These are phyloP conservation scores for Magnaporthiopsis incrustans DNA, from an alignment of 2,329 filamentous ascomycete genomes.

Conservation along the genomic window DNA sequence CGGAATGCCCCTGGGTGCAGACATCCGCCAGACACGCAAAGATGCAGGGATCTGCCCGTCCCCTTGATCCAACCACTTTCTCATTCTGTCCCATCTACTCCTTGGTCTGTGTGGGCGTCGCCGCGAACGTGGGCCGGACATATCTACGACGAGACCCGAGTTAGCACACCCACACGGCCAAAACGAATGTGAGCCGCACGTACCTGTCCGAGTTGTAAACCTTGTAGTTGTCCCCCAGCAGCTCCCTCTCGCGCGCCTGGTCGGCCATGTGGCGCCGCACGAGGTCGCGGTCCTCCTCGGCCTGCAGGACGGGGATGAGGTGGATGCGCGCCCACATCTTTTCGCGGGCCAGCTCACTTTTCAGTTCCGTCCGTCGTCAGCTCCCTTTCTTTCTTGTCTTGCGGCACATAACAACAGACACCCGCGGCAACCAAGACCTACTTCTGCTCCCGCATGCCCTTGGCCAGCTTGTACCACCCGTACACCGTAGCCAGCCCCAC, in stretches of 20 bases:
- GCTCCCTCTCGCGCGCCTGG: slow-evolving; percentile 80
- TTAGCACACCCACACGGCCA: too few relatives aligned
- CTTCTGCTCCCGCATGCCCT: slow-evolving; percentile 87
- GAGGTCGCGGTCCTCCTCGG: slow-evolving; percentile 93
- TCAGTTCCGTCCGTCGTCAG: too few relatives aligned
- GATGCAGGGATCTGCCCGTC: not conserved
- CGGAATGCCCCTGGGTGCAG: not conserved
- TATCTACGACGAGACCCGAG: slow-evolving; percentile 45
- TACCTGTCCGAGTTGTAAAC: slow-evolving; percentile 80
- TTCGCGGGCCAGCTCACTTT: slow-evolving; percentile 84
- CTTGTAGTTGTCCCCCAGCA: slow-evolving; percentile 75
- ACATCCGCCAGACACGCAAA: not conserved
- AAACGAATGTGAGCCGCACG: too few relatives aligned
- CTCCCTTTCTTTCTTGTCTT: too few relatives aligned
- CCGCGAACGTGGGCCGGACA: slow-evolving; percentile 71
- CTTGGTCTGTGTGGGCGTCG: slow-evolving; percentile 46
- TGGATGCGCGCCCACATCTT: slow-evolving; percentile 98
- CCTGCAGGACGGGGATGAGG: slow-evolving; percentile 86
- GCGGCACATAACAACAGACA: too few relatives aligned
- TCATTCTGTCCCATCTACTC: slow-evolving; percentile 3
- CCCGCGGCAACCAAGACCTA: too few relatives aligned
- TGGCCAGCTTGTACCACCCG: slow-evolving; percentile 80
- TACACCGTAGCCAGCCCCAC: slow-evolving; percentile 75
- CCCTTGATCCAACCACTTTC: not conserved
- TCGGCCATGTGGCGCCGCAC: slow-evolving; percentile 81